Base-by-base conservation (phyloP, 2,329 filamentous ascomycete genomes). In the Diaporthe australafricana region DNA sequence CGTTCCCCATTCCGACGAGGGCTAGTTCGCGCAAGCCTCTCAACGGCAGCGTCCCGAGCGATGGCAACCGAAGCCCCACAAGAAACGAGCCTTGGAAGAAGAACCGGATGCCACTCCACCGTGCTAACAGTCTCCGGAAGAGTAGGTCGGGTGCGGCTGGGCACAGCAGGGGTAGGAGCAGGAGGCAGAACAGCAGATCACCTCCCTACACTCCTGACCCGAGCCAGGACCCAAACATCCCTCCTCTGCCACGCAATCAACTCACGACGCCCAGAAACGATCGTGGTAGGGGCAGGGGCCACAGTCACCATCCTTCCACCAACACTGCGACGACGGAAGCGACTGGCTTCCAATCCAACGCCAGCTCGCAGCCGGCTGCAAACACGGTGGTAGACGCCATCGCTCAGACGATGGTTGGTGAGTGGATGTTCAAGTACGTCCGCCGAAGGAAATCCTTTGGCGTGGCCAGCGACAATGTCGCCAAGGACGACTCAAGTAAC, bases 401-500 rank as follows among this genome's bases (percentile, higher is more conserved):
- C 81, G 95, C 96, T 1, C 95, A 97, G 79, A 97, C 96, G 0
- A 99, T 99, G 96, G 94, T 99, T 38, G 96, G 96, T 47, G 96
- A 98, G 78, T 96, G 94, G 93, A 96, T 97, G 93, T 95, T 92
- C 86, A 97, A 97, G 82, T 96, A 97, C 78, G 93, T 96, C 42
- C 89, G 94, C 66, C 89, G 94, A 80, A 90, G 96, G 75, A 98
- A 95, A 83, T 97, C 96, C 0, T 98, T 99, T 80, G 94, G 94
- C 25, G 90, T 96, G 68, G 87, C 85, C 30, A 90, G 87, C 73
- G 87, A 88, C 48, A 90, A 90, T 74, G 91, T 94, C 78, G 87
- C 88, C 45, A 90, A 90, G 74, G 91, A 95, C 78, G 90, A 93
- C 74, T 92, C 87, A 74, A 91, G 93, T 81, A 91, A 90, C 74